Base-by-base conservation (phyloP, 768 basidiomycete species). In the Boletus subparvulus region DNA sequence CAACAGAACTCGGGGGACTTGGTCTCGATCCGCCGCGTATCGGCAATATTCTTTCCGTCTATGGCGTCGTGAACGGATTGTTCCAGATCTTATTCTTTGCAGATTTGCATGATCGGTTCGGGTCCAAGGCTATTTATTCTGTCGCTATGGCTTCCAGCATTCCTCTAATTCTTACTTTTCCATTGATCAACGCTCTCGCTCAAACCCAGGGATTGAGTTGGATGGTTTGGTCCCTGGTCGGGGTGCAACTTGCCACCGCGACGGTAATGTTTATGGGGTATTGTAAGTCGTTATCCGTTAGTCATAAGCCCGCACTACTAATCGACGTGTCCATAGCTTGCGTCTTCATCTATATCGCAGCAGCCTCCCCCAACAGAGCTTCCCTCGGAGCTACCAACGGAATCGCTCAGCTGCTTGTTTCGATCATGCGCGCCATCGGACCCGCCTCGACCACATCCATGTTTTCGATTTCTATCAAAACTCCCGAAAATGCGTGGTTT, bases 381-480 rank as follows among this genome's bases (percentile, higher is more conserved):
- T 82, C 85, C 11, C 77, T 90, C 9, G 88, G 88, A 12, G 81
- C 86, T 6, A 87, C 85, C n/a, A 90, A 90, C 61, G 88, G 88
- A 1, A 69, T 84, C 5, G 75, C 78, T n/a, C 81, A 83, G 67
- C 72, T 81, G 46, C 41, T 69, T 7, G 69, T 66, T 61, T 76
- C 76, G 41, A 63, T 76, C 56, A 72, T 69, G 66, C 76, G 79
- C 43, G 60, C 75, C 24, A 58, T 82, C 54, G 88, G 87, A 13
- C 86, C 85, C 5, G 80, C 81, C 14, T 62, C 76, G 3, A 76
- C 84, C 2, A 84, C 81, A 52, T 86, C 87, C 35, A 75, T 88
- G 48, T 90, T 86, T 72, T 85, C 88, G 26, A 64, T 89, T 36
- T 87, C 87, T 0, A 81, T 84, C 43, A 75, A 80, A 35, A 74